A percentile compares a stretch with the other conserved stretches of the same genome.
These are phyloP conservation scores for Lyophyllum decastes DNA, from an alignment of 768 basidiomycete genomes.

Conservation along the genomic window DNA sequence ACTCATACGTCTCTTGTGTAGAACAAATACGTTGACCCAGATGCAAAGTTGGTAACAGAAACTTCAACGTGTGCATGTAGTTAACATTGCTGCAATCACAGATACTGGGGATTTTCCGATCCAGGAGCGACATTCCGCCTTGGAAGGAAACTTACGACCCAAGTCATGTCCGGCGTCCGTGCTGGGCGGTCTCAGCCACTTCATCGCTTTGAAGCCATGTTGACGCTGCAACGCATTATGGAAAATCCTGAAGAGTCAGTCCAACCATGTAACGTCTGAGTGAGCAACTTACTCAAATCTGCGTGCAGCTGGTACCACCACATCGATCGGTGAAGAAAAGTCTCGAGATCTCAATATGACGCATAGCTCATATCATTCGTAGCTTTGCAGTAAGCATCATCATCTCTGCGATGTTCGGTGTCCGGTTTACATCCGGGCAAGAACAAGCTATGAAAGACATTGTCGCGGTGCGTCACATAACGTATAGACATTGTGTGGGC, in stretches of 20 bases:
- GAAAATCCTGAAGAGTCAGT: constrained; percentile 2
- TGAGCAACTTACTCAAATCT: background rate
- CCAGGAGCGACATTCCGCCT: constrained; percentile 8
- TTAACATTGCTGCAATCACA: background rate
- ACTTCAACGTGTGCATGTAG: background rate
- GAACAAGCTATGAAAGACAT: constrained; percentile 3
- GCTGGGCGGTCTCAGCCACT: constrained; percentile 4
- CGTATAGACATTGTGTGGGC: too few relatives aligned
- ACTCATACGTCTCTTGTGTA: background rate
- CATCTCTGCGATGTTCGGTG: constrained; percentile 10
- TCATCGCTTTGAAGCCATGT: constrained; percentile 8
- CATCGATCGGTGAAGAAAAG: background rate
- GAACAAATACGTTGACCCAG: constrained; percentile 9
- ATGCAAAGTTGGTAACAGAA: background rate
- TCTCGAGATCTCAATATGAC: background rate
- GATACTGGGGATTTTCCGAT: constrained; percentile 8
- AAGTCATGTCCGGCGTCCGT: constrained; percentile 5
- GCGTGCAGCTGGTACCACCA: background rate
- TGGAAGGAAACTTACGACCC: constrained; percentile 7
- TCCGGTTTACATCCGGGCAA: constrained; percentile 3
- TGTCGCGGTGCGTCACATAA: too few relatives aligned
- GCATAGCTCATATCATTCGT: background rate
- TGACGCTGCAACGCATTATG: constrained; percentile 5
- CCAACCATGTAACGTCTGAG: background rate
- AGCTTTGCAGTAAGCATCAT: constrained; percentile 7